A percentile compares a stretch with the other conserved stretches of the same genome.
These are phyloP conservation scores for Canariomyces notabilis DNA, from an alignment of 2,329 filamentous ascomycete genomes.

Conservation along the genomic window DNA sequence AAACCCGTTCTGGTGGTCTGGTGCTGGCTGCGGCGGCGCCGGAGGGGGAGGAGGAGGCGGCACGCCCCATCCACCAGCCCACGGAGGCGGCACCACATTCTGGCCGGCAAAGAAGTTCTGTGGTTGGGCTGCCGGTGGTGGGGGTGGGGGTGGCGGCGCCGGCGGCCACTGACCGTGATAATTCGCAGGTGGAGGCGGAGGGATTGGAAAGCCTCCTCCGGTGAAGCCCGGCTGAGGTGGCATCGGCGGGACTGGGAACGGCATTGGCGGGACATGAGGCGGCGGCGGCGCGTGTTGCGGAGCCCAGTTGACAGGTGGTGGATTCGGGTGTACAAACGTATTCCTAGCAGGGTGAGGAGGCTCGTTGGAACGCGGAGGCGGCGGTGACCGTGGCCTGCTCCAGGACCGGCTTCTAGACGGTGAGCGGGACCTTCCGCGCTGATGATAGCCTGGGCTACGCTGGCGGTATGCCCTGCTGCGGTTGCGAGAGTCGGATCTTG, in stretches of 20 bases:
- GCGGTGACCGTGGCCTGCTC: constrained; percentile 17
- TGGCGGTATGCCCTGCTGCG: constrained; percentile 24
- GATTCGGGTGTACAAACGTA: constrained; percentile 20
- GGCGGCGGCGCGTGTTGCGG: constrained; percentile 5
- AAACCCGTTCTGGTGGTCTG: constrained; percentile 10
- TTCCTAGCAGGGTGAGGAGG: constrained; percentile 15
- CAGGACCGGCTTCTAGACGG: constrained; percentile 20
- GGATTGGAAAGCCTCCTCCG: constrained; percentile 20
- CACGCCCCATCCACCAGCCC: constrained; percentile 5
- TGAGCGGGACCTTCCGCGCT: constrained; percentile 14
- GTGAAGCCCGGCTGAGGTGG: constrained; percentile 17
- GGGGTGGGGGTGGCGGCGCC: constrained; percentile 29
- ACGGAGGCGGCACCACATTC: too few species aligned
- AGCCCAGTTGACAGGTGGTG: constrained; percentile 20
- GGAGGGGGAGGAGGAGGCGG: constrained; percentile 14
- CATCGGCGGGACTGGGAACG: constrained; percentile 19
- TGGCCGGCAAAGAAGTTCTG: constrained; percentile 13
- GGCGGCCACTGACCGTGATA: constrained; percentile 41
- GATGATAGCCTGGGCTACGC: constrained; percentile 2
- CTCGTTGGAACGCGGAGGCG: constrained; percentile 14
- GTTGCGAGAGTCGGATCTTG: constrained; percentile 18
- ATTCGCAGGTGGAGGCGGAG: constrained; percentile 35
- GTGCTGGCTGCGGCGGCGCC: constrained; percentile 16
- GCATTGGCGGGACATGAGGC: constrained; percentile 17
- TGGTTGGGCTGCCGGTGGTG: neutral